Conservation (phyloP, 352 stramenopile genomes). For the Peronosclerospora sorghi region DNA sequence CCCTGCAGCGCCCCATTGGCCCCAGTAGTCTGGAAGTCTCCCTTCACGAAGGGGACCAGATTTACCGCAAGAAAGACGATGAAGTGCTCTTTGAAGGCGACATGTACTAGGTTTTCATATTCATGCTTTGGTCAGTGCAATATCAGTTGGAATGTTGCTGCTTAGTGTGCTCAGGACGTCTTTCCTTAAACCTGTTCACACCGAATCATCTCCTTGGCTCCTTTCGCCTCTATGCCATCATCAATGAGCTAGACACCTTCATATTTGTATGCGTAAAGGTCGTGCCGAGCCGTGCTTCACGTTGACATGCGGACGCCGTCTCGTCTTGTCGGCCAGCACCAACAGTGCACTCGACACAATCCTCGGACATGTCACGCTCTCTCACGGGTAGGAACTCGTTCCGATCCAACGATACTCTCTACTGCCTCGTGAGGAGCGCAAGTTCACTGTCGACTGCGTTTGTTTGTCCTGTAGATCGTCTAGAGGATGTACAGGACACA, state of each 20-base stretch:
- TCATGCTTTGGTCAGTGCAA: conserved; percentile 10
- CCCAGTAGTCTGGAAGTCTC: conserved; percentile 65
- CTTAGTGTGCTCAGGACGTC: conserved; percentile 24
- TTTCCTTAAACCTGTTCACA: conserved; percentile 36
- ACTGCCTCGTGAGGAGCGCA: conserved; percentile 10
- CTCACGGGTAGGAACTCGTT: background rate
- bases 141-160: conserved; percentile 9
- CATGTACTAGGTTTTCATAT: conserved; percentile 62
- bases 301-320: conserved; percentile 86
- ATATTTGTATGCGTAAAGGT: conserved; percentile 91
- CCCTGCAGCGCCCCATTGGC: conserved; percentile 54
- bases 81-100: conserved; percentile 83
- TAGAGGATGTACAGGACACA: conserved; percentile 27
- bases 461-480: conserved; percentile 60
- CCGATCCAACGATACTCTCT: no score
- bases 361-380: conserved; percentile 14
- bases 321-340: conserved; percentile 19
- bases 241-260: conserved; percentile 74
- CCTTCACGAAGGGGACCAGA: conserved; percentile 80
- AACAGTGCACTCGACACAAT: conserved; percentile 35
- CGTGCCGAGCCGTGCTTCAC: conserved; percentile 96
- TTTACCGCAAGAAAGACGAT: conserved; percentile 76
- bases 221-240: conserved; percentile 91
- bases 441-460: conserved; percentile 28
- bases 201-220: conserved; percentile 85